phyloP scores from a whole-genome alignment of 148 eudicot genomes.

The Chenopodium formosanum region DNA sequence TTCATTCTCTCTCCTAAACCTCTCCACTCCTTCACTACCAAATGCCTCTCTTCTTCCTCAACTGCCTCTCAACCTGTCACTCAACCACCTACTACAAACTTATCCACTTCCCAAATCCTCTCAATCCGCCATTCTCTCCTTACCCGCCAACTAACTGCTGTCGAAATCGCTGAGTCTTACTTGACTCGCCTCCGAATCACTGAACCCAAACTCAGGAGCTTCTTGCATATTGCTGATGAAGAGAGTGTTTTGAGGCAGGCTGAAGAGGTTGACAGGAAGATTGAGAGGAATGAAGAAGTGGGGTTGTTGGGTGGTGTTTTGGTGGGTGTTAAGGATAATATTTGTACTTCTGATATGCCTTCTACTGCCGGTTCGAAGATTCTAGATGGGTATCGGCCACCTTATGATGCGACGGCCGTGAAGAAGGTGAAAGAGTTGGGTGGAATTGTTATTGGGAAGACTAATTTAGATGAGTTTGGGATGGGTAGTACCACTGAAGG shows the following conservation, averaged over 20 bases:
- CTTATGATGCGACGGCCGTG: conserved; percentile 87
- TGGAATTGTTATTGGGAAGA: conserved; percentile 90
- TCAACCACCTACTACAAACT: background rate
- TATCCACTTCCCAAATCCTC: conserved; percentile 67
- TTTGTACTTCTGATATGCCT: conserved; percentile 77
- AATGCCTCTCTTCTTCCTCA: conserved; percentile 30
- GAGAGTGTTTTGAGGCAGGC: conserved; percentile 47
- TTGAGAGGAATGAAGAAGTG: conserved; percentile 51
- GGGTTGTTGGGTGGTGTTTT: conserved; percentile 80
- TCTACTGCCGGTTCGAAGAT: conserved; percentile 82
- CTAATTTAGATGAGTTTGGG: conserved; percentile 99
- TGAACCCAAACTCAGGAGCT: conserved; percentile 68
- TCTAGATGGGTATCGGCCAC: conserved; percentile 68
- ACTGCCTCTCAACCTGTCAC: conserved; percentile 10
- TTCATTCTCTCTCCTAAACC: conserved; percentile 23
- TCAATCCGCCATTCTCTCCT: conserved; percentile 72
- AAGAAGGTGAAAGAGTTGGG: conserved; percentile 68
- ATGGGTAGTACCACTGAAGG: conserved; percentile 96
- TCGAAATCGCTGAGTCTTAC: conserved; percentile 56
- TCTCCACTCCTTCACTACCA: conserved; percentile 26
- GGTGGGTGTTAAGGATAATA: conserved; percentile 90
- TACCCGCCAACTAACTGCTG: conserved; percentile 62
- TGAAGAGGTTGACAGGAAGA: conserved; percentile 55
- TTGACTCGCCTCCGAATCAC: conserved; percentile 55
- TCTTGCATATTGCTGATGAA: conserved; percentile 57